phyloP scores from a whole-genome alignment of 495 filamentous ascomycete genomes.

The Lichenothelia convexa region DNA sequence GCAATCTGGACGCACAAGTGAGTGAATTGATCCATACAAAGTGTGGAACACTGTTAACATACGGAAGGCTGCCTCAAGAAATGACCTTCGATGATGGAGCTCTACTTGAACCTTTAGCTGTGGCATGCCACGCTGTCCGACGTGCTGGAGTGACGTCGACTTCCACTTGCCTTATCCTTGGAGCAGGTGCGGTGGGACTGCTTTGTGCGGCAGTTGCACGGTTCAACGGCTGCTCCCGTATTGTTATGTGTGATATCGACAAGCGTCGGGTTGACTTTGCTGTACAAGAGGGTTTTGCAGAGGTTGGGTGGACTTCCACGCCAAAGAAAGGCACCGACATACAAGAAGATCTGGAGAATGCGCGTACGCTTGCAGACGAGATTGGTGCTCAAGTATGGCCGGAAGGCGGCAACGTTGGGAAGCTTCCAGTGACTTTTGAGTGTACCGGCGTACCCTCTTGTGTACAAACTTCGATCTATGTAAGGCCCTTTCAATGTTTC shows the following conservation, averaged over 20 bases:
- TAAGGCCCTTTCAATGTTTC: no score
- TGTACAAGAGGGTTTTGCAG: neutral
- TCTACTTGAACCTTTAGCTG: slow-evolving; percentile 1
- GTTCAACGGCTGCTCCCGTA: neutral
- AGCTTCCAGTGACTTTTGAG: neutral
- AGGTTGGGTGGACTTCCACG: neutral
- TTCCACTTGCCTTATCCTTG: slow-evolving; percentile 1
- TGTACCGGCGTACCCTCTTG: neutral
- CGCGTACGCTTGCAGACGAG: neutral
- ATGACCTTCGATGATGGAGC: slow-evolving; percentile 1
- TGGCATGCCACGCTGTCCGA: neutral
- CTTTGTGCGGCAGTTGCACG: slow-evolving; percentile 1
- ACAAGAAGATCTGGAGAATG: neutral
- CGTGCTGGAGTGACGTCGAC: neutral
- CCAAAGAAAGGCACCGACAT: neutral
- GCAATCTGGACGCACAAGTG: slow-evolving; percentile 7
- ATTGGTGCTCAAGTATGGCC: neutral
- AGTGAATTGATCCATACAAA: no score
- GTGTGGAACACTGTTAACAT: no score
- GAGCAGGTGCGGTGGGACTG: slow-evolving; percentile 1
- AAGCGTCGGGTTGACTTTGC: neutral
- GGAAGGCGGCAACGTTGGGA: neutral
- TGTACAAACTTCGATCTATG: neutral
- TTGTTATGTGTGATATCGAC: slow-evolving; percentile 1
- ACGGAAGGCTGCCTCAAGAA: neutral